Percentiles rank a stretch among this genome's conserved stretches.
phyloP scores from a whole-genome alignment of 768 basidiomycete species.

The Macrolepiota albuminosa region DNA sequence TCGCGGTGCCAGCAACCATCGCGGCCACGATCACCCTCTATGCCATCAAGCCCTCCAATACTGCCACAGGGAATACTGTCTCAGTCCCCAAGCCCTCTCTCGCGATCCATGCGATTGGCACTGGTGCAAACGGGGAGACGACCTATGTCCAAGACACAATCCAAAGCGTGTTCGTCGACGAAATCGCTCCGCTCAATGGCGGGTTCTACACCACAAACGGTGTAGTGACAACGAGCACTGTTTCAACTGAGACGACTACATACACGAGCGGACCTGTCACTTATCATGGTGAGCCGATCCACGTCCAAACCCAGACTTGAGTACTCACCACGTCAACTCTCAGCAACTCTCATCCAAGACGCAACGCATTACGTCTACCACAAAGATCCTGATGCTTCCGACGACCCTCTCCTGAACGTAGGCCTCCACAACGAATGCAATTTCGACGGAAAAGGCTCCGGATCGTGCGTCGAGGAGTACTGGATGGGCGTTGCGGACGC shows the following conservation, averaged over 20 bases:
- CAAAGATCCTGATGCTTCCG: not conserved
- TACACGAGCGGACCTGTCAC: not conserved
- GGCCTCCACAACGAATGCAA: not conserved
- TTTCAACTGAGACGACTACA: not conserved
- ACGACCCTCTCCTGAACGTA: not conserved
- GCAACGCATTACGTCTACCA: not conserved
- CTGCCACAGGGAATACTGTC: not conserved
- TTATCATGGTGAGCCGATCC: not conserved
- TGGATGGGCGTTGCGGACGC: not conserved
- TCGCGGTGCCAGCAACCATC: not conserved
- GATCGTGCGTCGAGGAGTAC: not conserved
- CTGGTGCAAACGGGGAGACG: not conserved
- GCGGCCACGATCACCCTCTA: not conserved
- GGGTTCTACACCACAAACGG: slow-evolving; percentile 5
- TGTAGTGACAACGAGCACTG: not conserved
- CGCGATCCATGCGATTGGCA: not conserved
- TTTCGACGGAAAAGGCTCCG: not conserved
- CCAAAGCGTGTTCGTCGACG: not conserved
- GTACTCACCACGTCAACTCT: not conserved
- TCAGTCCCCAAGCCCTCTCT: not conserved
- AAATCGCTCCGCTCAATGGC: not conserved
- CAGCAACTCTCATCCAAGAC: not conserved
- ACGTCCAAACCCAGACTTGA: not conserved
- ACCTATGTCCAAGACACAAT: not conserved
- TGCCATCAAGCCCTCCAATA: not conserved